Evolutionary conservation across 148 eudicot genomes (phyloP), one percentile per base, ranked within the genome.

Genomic region (Talinum fruticosum): DNA sequence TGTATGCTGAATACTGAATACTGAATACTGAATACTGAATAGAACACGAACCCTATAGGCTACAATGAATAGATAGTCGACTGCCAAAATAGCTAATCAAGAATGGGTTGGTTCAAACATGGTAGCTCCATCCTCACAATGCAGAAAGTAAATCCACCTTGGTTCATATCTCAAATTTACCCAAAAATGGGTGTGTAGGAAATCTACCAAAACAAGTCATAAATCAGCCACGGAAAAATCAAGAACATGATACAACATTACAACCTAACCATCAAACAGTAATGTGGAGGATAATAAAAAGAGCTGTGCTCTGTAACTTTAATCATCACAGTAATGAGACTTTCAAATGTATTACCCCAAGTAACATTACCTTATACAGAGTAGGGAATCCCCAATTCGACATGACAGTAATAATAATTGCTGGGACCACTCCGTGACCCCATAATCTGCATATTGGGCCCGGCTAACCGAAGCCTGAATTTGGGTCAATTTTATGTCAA

Each of bases 1-100:
- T 69, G 19, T 49, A 53, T 32, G 18, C 12, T 26, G 35, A 73
- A 64, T 41, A 41, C n/a, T 69, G 19, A 64, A 53, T 32, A 26
- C 12, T 26, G 35, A 73, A 64, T 41, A 41, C n/a, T 69, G 19
- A 64, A 53, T 32, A 26, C 12, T 26, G 35, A 73, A 64, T 41
- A 41, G 74, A 61, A 69, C 64, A 73, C 26, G 37, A 34, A 78
- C 66, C 81, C 84, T 69, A 69, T 24, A 24, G 71, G 45, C n/a
- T 33, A 41, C 47, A 16, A n/a, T 8, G 49, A 71, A 81, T 68
- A 78, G 21, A 73, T 82, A 38, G 33, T 7, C 12, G 35, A 44
- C 24, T 8, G 35, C 36, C 21, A 3, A 37, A 32, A 30, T n/a
- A 7, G 36, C 19, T 5, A 23, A 49, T 54, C 13, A 49, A 49